Percentiles rank a stretch among this genome's conserved stretches.
Evolutionary conservation across 2,329 filamentous ascomycete genomes (phyloP).

Genomic region (Colletotrichum sp.): DNA sequence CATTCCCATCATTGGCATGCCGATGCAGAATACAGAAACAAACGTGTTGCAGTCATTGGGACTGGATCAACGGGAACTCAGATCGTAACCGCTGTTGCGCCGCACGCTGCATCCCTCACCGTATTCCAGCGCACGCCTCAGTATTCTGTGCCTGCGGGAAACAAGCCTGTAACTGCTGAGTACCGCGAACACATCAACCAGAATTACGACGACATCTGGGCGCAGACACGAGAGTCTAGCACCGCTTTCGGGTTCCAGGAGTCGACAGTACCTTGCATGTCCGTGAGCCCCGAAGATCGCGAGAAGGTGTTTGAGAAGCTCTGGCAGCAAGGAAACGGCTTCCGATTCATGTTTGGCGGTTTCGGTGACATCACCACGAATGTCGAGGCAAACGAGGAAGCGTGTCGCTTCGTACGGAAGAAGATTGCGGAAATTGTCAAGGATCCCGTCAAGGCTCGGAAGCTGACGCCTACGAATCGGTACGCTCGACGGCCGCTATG

Average conservation of each 20-base stretch:
- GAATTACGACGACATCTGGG: conserved; percentile 29
- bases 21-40: neutral
- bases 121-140: neutral
- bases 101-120: neutral
- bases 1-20: neutral
- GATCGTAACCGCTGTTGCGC: neutral
- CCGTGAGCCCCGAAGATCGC: neutral
- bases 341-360: neutral
- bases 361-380: conserved; percentile 19
- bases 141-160: neutral
- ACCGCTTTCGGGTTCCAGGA: conserved; percentile 33
- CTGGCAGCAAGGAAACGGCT: neutral
- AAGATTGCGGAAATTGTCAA: conserved; percentile 27
- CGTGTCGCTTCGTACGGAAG: conserved; percentile 26
- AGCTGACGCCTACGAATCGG: conserved; percentile 20
- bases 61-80: neutral
- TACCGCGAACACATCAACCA: neutral
- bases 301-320: neutral
- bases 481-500: conserved; percentile 9
- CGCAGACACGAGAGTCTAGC: neutral
- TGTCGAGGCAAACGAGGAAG: conserved; percentile 27
- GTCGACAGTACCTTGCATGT: conserved; percentile 1
- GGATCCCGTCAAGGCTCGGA: conserved; percentile 24
- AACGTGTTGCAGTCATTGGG: neutral
- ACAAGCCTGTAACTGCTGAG: neutral